These are phyloP conservation scores for Glycyrrhiza uralensis DNA, from an alignment of 306 rosid genomes.

Conservation along the genomic window DNA sequence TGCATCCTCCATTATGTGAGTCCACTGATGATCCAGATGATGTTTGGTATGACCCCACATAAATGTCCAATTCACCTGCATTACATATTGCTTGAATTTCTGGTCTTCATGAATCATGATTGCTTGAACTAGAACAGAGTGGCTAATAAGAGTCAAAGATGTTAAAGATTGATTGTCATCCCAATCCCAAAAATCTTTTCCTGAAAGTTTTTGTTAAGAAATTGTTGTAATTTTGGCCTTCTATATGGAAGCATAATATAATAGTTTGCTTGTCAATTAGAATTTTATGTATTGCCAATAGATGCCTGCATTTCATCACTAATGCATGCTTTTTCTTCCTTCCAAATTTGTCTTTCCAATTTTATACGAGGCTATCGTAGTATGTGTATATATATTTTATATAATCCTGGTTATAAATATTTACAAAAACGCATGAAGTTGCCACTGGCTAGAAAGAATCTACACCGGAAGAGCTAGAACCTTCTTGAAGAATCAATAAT, in stretches of 20 bases:
- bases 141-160: not conserved
- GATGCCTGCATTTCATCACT: not conserved
- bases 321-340: not conserved
- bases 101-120: conserved; percentile 16
- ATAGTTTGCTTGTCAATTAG: not conserved
- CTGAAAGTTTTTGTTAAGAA: not conserved
- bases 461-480: not conserved
- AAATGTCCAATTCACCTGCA: not conserved
- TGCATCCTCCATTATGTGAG: conserved; percentile 71
- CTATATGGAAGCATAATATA: not conserved
- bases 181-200: not conserved
- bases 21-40: conserved; percentile 72
- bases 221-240: not conserved
- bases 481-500: conserved; percentile 14
- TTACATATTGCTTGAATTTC: not conserved
- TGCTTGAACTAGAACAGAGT: not conserved
- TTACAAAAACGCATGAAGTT: not conserved
- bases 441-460: not conserved
- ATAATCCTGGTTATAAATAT: not conserved
- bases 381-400: not conserved
- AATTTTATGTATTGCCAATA: not conserved
- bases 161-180: conserved; percentile 13
- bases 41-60: conserved; percentile 60
- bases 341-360: not conserved
- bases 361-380: not conserved